Conservation (phyloP, 2,329 filamentous ascomycete species). For the Penicillium verrucosum region DNA sequence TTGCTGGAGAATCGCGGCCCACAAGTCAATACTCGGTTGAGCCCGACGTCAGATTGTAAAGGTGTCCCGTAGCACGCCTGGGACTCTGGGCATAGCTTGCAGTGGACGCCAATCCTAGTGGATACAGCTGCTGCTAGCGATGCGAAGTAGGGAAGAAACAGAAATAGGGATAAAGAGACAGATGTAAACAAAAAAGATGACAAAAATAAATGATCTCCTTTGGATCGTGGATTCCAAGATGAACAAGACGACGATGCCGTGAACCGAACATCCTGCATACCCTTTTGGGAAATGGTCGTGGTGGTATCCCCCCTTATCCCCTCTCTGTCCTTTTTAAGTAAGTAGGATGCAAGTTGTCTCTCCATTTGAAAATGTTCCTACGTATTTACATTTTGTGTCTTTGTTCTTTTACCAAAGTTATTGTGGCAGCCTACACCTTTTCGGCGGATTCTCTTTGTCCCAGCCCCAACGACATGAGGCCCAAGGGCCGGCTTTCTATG, state of each 20-base stretch:
- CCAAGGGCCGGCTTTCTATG: neutral
- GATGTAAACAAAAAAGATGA: neutral
- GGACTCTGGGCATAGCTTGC: neutral
- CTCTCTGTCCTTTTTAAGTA: neutral
- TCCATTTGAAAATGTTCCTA: neutral
- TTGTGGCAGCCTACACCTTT: neutral
- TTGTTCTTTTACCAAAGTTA: neutral
- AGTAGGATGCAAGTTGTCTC: neutral
- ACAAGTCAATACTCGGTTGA: neutral
- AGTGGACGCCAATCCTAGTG: neutral
- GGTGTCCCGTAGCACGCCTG: neutral
- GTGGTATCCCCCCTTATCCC: neutral
- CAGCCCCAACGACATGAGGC: neutral
- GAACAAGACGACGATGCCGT: neutral
- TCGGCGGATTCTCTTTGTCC: neutral
- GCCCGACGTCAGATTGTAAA: neutral
- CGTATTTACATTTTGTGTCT: neutral
- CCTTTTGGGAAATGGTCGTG: neutral
- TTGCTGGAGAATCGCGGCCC: neutral
- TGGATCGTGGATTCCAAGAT: neutral
- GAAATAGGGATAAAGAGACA: neutral
- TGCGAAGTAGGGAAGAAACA: neutral
- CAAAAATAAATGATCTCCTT: neutral
- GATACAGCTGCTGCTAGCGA: neutral
- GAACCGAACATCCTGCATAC: neutral